Evolutionary conservation across 495 filamentous ascomycete genomes (phyloP), one percentile per base, ranked within the genome.

Genomic region (Daldinia caldariorum): DNA sequence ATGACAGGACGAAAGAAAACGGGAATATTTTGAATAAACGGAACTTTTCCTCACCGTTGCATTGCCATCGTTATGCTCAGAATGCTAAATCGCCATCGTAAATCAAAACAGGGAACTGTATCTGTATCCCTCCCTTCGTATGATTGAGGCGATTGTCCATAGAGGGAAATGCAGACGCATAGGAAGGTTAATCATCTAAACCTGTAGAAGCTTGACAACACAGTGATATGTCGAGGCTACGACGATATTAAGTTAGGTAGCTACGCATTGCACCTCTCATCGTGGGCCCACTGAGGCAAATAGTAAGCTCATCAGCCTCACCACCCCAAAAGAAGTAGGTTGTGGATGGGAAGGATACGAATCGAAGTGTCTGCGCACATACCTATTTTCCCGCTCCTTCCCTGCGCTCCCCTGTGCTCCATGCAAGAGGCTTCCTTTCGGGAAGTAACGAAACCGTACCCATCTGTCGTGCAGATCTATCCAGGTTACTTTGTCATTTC

Each of bases 361-460:
- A 56, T 34, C 31, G 32, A 56, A n/a, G 37, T 37, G 53, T 18
- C 13, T 56, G 20, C 32, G 32, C 53, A 20, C 16, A 38, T 56
- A 56, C 32, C 31, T 55, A 22, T 20, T 56, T 56, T 32, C 26
- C 26, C 26, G 3, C 26, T 26, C 1, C 16, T 56, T 56, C 29
- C 31, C 53, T 26, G 26, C 26, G 26, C n/a, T 38, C 18, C 32
- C 18, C 16, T 10, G 37, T 6, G 26, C 32, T 56, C 37, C 49
- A 53, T 53, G 49, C 22, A 53, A 37, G 5, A 16, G 32, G 32
- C 6, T 37, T 37, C 14, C 13, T 56, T 64, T 49, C 31, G 55
- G 55, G 32, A 55, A 59, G 39, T 16, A 63, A 49, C 49, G 38
- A 67, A 61, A 58, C 61, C 61, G 37, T 47, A 72, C 69, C 69